Base-by-base conservation (phyloP, 805 yeast species). In the Cyberlindnera amylophila region DNA sequence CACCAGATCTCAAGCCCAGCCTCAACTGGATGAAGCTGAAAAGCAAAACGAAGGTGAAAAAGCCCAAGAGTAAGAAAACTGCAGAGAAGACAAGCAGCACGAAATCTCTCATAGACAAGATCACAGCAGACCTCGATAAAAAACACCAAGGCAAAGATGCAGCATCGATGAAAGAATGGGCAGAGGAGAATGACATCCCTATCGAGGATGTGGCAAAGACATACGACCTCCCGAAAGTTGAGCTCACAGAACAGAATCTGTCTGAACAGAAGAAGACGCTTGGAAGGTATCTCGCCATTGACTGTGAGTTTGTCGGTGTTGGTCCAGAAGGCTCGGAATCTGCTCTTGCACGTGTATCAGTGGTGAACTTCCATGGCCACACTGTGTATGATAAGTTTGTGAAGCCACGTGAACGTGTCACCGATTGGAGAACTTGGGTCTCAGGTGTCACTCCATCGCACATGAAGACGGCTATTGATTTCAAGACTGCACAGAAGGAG, bases 301-400 rank as follows among this genome's bases (percentile, higher is more conserved):
- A 90, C 63, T 89, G 97, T 67, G 98, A 90, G 55, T 89, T 90
- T 69, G 97, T 90, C 2, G 96, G 96, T 10, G 82, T 85, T 2
- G 96, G 96, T 0, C 76, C 74, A 5, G 81, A 79, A 9, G 95
- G 95, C 6, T 45, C 59, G 9, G 77, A 71, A 35, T 79, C 88
- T 5, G 91, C 81, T 1, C 67, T 90, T 13, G 97, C 96, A 0
- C 72, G 97, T 51, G 93, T 89, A 0, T 87, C 96, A 0, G 67
- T 90, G 11, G 96, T 90, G 4, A 88, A 90, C 58, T 87, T 72
- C 59, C 82, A 77, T 55, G 96, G 97, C 0, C 75, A 77, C 49
- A 71, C 77, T 0, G 57, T 90, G 0, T 69, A 82, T 47, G 97
- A 90, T 61, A 66, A 72, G 30, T 90, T 71, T 65, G 96, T 90